Evolutionary conservation across 306 rosid genomes (phyloP).

Genomic region (Vachellia pachyceras): DNA sequence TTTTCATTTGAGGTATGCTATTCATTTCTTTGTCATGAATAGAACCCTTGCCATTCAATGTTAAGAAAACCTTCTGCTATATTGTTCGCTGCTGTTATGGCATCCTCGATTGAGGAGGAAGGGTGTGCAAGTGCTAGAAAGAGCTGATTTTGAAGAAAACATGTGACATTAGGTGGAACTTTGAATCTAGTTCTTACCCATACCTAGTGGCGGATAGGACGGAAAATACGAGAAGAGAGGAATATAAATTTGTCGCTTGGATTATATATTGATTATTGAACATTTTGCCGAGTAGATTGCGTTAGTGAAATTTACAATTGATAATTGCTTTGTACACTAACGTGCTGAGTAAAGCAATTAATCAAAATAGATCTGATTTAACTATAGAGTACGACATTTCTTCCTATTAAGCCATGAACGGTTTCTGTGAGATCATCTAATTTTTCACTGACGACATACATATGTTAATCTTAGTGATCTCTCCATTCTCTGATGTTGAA

Average conservation of each 20-base stretch:
- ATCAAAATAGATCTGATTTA: background rate
- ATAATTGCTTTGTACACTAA: background rate
- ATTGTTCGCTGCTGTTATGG: conserved; percentile 8
- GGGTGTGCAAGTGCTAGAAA: background rate
- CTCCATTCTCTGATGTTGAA: conserved; percentile 17
- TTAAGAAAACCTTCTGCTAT: conserved; percentile 20
- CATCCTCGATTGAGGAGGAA: background rate
- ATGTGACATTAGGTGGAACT: background rate
- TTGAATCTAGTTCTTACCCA: background rate
- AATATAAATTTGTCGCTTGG: background rate
- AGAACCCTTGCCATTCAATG: conserved; percentile 32
- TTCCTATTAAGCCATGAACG: conserved; percentile 1
- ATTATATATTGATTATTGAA: background rate
- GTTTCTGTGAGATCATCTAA: conserved; percentile 7
- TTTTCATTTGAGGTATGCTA: conserved; percentile 52
- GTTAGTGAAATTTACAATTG: background rate
- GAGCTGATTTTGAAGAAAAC: conserved; percentile 11
- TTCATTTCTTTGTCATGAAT: conserved; percentile 4
- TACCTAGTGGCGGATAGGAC: background rate
- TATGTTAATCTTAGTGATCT: conserved; percentile 4
- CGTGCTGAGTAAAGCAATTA: conserved; percentile 8
- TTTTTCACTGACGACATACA: background rate
- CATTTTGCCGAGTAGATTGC: background rate
- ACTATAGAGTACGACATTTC: conserved; percentile 2
- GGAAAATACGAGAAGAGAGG: conserved; percentile 1